phyloP scores from a whole-genome alignment of 768 basidiomycete genomes.

The Suillus variegatus region DNA sequence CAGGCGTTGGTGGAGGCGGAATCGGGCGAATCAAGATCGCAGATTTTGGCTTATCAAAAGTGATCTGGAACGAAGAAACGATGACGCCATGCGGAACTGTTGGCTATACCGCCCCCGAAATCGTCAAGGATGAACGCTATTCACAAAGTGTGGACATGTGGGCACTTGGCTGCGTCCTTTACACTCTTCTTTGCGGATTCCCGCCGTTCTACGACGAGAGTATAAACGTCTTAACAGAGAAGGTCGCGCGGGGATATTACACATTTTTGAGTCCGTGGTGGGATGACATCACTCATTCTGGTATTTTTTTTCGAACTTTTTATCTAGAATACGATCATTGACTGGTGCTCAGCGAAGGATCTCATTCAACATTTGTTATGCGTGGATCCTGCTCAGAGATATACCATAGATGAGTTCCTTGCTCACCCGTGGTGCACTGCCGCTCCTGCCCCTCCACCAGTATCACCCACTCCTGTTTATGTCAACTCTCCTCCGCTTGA shows the following conservation, averaged over 20 bases:
- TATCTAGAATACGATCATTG: constrained; percentile 15
- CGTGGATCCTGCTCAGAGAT: constrained; percentile 92
- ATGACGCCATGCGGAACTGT: constrained; percentile 99
- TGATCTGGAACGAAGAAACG: constrained; percentile 98
- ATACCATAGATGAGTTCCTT: constrained; percentile 97
- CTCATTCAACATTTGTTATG: constrained; percentile 93
- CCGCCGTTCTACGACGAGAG: constrained; percentile 99
- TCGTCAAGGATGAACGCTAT: constrained; percentile 98
- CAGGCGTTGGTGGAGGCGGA: constrained; percentile 92
- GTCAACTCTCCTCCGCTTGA: constrained; percentile 58
- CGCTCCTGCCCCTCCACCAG: constrained; percentile 53
- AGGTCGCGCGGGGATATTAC: constrained; percentile 96
- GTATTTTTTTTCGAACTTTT: constrained; percentile 41
- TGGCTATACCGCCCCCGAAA: constrained; percentile 98
- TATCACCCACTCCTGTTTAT: constrained; percentile 66
- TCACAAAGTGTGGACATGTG: constrained; percentile 99
- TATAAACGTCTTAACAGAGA: constrained; percentile 97
- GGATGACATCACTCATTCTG: constrained; percentile 88
- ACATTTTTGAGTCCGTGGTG: constrained; percentile 99
- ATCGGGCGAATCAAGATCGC: constrained; percentile 99
- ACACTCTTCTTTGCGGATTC: constrained; percentile 96
- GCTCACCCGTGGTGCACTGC: constrained; percentile 94
- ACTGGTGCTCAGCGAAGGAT: constrained; percentile 74
- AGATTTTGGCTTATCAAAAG: constrained; percentile 96
- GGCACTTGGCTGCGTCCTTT: constrained; percentile 98